Evolutionary conservation across 1,284 basidiomycete genomes (phyloP).

Genomic region (Malassezia brasiliensis): DNA sequence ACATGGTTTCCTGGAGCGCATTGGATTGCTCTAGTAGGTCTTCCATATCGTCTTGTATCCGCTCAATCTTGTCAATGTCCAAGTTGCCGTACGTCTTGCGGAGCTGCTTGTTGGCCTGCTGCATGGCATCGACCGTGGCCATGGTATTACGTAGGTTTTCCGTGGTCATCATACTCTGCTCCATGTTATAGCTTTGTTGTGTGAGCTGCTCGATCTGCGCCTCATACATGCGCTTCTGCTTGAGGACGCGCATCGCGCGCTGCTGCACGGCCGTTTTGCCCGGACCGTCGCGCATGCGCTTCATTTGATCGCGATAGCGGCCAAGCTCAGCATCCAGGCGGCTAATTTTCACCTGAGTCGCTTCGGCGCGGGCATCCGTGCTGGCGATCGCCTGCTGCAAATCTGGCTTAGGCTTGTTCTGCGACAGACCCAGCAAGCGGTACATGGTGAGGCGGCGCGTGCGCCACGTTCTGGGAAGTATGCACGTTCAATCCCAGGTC

Average conservation of each 20-base stretch:
- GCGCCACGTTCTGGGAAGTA: not conserved
- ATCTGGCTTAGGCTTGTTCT: slow-evolving; percentile 60
- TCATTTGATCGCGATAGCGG: slow-evolving; percentile 92
- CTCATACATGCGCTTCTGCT: slow-evolving; percentile 96
- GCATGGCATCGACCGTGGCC: slow-evolving; percentile 99
- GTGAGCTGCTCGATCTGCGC: slow-evolving; percentile 76
- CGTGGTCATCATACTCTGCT: slow-evolving; percentile 85
- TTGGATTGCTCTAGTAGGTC: slow-evolving; percentile 93
- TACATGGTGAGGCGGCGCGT: slow-evolving; percentile 41
- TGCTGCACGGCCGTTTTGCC: slow-evolving; percentile 94
- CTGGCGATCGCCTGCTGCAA: slow-evolving; percentile 84
- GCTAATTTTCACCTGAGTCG: slow-evolving; percentile 91
- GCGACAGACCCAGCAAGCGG: slow-evolving; percentile 49
- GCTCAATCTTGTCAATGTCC: slow-evolving; percentile 92
- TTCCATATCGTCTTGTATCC: slow-evolving; percentile 69
- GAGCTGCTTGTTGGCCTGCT: slow-evolving; percentile 93
- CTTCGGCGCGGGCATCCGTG: slow-evolving; percentile 79
- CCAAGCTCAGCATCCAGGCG: slow-evolving; percentile 88
- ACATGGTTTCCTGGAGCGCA: slow-evolving; percentile 89
- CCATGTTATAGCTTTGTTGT: slow-evolving; percentile 98
- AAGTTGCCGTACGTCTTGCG: slow-evolving; percentile 94
- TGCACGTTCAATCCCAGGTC: not conserved
- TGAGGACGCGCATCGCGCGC: slow-evolving; percentile 82
- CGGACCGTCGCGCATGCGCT: slow-evolving; percentile 81
- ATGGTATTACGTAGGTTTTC: slow-evolving; percentile 99